Evolutionary conservation across 2,329 filamentous ascomycete species (phyloP).

Genomic region (Aspergillus viridinutans): DNA sequence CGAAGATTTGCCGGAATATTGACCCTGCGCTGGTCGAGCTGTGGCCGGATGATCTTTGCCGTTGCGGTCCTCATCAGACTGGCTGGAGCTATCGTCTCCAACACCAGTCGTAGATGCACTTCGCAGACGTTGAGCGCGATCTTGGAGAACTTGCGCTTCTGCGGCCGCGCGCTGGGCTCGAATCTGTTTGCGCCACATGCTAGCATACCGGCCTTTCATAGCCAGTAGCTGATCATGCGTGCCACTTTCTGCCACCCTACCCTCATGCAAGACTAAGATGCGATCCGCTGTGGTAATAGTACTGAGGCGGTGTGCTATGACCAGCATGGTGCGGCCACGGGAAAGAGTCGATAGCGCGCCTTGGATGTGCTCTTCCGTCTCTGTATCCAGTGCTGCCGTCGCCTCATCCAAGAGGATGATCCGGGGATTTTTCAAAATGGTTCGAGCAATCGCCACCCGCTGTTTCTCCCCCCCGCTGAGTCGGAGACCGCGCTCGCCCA

Average conservation of each 20-base stretch:
- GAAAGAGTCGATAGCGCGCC: conserved; percentile 77
- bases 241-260: conserved; percentile 72
- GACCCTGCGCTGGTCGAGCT: conserved; percentile 11
- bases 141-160: conserved; percentile 49
- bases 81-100: conserved; percentile 46
- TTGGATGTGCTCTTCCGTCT: conserved; percentile 92
- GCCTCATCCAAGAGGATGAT: conserved; percentile 94
- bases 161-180: conserved; percentile 67
- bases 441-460: conserved; percentile 86
- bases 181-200: conserved; percentile 88
- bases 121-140: conserved; percentile 40
- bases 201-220: conserved; percentile 68
- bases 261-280: conserved; percentile 72
- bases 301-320: conserved; percentile 87
- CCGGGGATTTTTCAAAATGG: conserved; percentile 84
- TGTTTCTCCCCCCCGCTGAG: conserved; percentile 91
- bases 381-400: conserved; percentile 83
- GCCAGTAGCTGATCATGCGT: conserved; percentile 73
- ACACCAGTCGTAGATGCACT: conserved; percentile 36
- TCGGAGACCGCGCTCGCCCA: conserved; percentile 82
- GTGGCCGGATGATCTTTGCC: conserved; percentile 14
- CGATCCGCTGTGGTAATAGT: conserved; percentile 83
- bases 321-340: conserved; percentile 82
- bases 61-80: conserved; percentile 46
- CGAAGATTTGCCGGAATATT: conserved; percentile 54